Evolutionary conservation across 306 rosid genomes (phyloP).

Genomic region (Rubus parviflorus): DNA sequence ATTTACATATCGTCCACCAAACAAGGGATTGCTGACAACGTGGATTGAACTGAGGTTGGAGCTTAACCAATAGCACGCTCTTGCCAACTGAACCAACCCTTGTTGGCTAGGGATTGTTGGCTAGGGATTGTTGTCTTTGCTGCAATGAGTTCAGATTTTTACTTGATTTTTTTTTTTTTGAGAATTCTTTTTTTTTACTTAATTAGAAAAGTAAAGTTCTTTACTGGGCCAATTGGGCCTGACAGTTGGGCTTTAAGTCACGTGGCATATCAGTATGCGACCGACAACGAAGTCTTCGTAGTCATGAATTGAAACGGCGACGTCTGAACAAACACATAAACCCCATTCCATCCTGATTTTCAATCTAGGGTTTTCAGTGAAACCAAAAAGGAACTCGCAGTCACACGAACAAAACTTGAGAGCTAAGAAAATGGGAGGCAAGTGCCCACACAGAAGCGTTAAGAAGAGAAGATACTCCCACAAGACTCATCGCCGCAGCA

Average conservation of each 20-base stretch:
- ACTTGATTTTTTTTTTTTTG: too few relatives aligned
- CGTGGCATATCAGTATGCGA: not conserved
- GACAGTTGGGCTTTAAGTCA: not conserved
- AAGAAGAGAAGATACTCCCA: constrained; percentile 84
- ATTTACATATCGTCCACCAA: too few relatives aligned
- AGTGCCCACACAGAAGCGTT: constrained; percentile 86
- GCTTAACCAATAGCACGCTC: too few relatives aligned
- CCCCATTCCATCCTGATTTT: not conserved
- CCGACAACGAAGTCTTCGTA: not conserved
- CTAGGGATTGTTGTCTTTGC: too few relatives aligned
- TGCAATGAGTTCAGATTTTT: too few relatives aligned
- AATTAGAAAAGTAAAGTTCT: too few relatives aligned
- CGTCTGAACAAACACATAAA: not conserved
- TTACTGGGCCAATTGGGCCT: not conserved
- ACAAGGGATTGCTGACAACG: too few relatives aligned
- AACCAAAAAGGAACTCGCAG: not conserved
- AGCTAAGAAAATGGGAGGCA: constrained; percentile 73
- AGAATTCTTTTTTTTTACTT: too few relatives aligned
- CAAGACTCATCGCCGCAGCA: constrained; percentile 69
- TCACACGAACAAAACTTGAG: constrained; percentile 16
- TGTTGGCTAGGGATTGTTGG: too few relatives aligned
- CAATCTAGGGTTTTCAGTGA: constrained; percentile 2
- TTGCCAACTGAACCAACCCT: too few relatives aligned
- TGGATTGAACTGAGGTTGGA: too few relatives aligned
- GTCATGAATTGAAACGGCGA: too few relatives aligned